Evolutionary conservation across 768 basidiomycete genomes (phyloP).

Genomic region (Termitomyces sp.): DNA sequence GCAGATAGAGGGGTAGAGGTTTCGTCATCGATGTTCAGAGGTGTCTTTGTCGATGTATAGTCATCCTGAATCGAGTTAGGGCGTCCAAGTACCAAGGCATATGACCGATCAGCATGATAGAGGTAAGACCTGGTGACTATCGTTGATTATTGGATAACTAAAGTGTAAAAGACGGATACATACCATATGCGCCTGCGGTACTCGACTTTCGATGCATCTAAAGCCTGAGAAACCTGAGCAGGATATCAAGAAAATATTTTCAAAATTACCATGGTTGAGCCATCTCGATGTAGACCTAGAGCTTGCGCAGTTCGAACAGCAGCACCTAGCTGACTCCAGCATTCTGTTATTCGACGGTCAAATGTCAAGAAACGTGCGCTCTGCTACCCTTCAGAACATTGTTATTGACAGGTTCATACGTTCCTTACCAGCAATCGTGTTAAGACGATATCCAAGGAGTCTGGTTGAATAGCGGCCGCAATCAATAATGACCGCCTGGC

Average conservation of each 20-base stretch:
- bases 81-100: slow-evolving; percentile 85
- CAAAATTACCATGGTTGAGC: slow-evolving; percentile 64
- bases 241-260: background rate
- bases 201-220: slow-evolving; percentile 75
- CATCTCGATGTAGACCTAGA: slow-evolving; percentile 88
- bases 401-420: slow-evolving; percentile 24
- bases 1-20: slow-evolving; percentile 36
- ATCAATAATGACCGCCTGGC: slow-evolving; percentile 85
- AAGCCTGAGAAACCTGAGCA: slow-evolving; percentile 37
- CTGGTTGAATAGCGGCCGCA: slow-evolving; percentile 89
- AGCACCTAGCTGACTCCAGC: slow-evolving; percentile 94
- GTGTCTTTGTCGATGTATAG: slow-evolving; percentile 78
- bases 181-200: slow-evolving; percentile 90
- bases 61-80: slow-evolving; percentile 88
- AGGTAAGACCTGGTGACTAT: slow-evolving; percentile 63
- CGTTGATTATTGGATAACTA: background rate
- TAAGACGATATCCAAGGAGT: slow-evolving; percentile 88
- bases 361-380: slow-evolving; percentile 59
- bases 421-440: slow-evolving; percentile 80
- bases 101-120: slow-evolving; percentile 92
- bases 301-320: slow-evolving; percentile 92
- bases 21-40: slow-evolving; percentile 68
- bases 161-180: slow-evolving; percentile 1
- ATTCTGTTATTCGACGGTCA: slow-evolving; percentile 87
- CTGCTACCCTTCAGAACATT: slow-evolving; percentile 35